These are phyloP conservation scores for Coffea humblotiana DNA, from an alignment of 305 asterid species.

Conservation along the genomic window DNA sequence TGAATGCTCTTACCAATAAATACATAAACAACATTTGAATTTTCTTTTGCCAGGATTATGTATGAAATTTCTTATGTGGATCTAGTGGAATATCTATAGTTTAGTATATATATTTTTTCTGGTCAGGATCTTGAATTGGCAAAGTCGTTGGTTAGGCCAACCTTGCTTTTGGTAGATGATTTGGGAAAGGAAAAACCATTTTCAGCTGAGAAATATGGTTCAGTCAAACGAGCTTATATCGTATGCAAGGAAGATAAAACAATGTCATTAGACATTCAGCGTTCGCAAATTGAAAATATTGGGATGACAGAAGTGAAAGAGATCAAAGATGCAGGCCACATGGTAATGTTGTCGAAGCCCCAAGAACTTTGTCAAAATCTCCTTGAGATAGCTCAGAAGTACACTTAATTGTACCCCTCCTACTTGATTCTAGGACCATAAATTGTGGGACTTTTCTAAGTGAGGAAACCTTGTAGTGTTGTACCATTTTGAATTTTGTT, in stretches of 20 bases:
- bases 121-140: neutral
- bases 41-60: neutral
- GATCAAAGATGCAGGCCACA: conserved; percentile 1
- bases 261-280: neutral
- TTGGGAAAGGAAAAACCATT: neutral
- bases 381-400: neutral
- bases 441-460: too few species aligned
- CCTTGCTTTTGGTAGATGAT: neutral
- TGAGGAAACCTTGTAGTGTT: too few species aligned
- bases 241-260: conserved; percentile 10
- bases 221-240: neutral
- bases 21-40: neutral
- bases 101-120: neutral
- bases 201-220: neutral
- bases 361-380: conserved; percentile 12
- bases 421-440: too few species aligned
- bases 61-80: too few species aligned
- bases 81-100: neutral
- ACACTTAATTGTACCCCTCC: neutral
- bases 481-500: too few species aligned
- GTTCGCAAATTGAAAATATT: neutral
- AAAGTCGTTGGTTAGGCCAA: neutral
- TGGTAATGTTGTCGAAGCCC: conserved; percentile 6
- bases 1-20: neutral
- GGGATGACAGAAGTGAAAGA: conserved; percentile 11